Conservation (phyloP, 768 basidiomycete species). For the Gyrodon lividus region DNA sequence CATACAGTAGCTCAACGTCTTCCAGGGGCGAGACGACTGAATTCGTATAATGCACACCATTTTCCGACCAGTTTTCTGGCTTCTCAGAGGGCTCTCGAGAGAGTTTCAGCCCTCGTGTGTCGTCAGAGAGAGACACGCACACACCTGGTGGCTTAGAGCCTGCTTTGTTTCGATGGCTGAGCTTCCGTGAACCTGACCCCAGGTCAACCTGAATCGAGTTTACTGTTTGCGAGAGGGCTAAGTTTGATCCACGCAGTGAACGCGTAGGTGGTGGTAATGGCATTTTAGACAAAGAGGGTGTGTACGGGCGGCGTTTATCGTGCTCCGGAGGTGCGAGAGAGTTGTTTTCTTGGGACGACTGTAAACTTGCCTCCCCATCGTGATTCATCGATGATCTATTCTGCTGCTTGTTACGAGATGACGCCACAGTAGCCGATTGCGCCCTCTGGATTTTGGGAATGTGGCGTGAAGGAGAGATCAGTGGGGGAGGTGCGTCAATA, state of each 20-base stretch:
- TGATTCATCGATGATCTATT: too few species aligned
- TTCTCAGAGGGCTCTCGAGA: not conserved
- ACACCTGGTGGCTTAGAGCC: not conserved
- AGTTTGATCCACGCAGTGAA: not conserved
- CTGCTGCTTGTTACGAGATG: constrained; percentile 46
- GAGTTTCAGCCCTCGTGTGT: not conserved
- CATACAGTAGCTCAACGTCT: constrained; percentile 45
- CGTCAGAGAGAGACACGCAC: not conserved
- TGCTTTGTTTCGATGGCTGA: not conserved
- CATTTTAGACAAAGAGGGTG: not conserved
- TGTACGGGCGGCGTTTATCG: not conserved
- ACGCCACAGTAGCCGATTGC: too few species aligned
- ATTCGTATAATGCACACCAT: constrained; percentile 5
- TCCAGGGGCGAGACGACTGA: constrained; percentile 40
- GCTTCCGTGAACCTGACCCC: not conserved
- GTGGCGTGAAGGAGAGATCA: too few species aligned
- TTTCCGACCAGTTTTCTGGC: constrained; percentile 9
- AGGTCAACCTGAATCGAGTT: not conserved
- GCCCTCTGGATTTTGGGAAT: too few species aligned
- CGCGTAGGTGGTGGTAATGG: not conserved
- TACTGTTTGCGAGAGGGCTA: not conserved
- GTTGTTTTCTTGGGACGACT: not conserved
- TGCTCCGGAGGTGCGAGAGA: not conserved
- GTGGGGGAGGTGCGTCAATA: constrained; percentile 48
- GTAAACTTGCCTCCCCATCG: too few species aligned